Percentiles rank a stretch among this genome's conserved stretches.
Conservation (phyloP, 495 filamentous ascomycete genomes). For the Hypoxylon lenormandii region DNA sequence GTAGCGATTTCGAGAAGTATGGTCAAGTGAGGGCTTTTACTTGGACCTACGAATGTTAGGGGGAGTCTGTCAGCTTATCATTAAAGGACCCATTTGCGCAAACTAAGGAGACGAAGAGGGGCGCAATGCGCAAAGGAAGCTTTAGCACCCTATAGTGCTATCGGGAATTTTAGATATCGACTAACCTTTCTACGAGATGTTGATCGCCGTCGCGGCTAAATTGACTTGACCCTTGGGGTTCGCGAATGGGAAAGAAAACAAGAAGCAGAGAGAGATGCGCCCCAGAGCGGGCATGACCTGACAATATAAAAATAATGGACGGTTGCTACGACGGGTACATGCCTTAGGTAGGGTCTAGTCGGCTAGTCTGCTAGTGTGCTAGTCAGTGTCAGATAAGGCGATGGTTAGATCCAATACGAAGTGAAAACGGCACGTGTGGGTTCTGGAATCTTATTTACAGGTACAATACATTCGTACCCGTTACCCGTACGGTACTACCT, state of each 20-base stretch:
- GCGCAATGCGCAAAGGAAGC: not conserved
- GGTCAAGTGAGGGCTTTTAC: constrained; percentile 19
- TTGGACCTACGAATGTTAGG: constrained; percentile 13
- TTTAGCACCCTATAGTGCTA: too few relatives aligned
- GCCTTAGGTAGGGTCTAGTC: not conserved
- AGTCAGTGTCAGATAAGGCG: constrained; percentile 45
- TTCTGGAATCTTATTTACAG: constrained; percentile 20
- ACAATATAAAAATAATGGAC: constrained; percentile 38
- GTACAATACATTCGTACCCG: not conserved
- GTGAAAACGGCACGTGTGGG: constrained; percentile 37
- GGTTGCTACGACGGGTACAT: not conserved
- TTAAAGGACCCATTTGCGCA: not conserved
- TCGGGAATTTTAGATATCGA: too few relatives aligned
- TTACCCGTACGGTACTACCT: too few relatives aligned
- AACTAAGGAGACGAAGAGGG: too few relatives aligned
- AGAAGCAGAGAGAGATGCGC: constrained; percentile 3
- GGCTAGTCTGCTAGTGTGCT: too few relatives aligned
- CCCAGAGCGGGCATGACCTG: constrained; percentile 10
- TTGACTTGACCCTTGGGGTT: constrained; percentile 26
- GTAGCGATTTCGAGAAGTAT: constrained; percentile 24
- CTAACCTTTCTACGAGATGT: constrained; percentile 13
- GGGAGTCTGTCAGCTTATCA: constrained; percentile 30
- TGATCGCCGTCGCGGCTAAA: constrained; percentile 42
- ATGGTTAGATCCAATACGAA: constrained; percentile 40
- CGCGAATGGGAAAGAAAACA: constrained; percentile 21